A percentile compares a stretch with the other conserved stretches of the same genome.
Evolutionary conservation across 2,329 filamentous ascomycete genomes (phyloP).

Genomic region (Albophoma yamanashiensis): DNA sequence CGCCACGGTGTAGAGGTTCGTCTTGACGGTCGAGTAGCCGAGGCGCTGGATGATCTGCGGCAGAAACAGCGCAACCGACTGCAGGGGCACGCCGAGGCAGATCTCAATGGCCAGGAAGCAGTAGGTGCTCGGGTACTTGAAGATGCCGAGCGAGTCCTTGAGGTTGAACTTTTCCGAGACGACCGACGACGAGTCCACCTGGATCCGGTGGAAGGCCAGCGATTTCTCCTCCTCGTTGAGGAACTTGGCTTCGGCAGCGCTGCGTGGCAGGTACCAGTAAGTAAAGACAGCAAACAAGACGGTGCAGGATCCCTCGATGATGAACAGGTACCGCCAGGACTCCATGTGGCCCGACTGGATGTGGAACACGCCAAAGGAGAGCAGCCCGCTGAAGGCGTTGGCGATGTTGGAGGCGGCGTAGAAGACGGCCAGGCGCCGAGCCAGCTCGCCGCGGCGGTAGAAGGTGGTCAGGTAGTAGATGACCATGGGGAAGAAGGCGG

Average conservation of each 20-base stretch:
- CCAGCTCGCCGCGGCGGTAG: constrained; percentile 35
- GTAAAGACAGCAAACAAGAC: constrained; percentile 53
- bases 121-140: constrained; percentile 37
- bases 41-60: constrained; percentile 43
- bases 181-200: constrained; percentile 59
- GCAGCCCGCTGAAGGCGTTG: constrained; percentile 39
- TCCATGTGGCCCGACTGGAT: constrained; percentile 25
- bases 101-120: constrained; percentile 43
- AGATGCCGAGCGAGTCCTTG: constrained; percentile 38
- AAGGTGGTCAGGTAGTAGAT: constrained; percentile 44
- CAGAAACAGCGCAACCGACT: constrained; percentile 42
- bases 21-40: constrained; percentile 40
- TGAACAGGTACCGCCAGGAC: constrained; percentile 39
- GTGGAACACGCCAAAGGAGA: constrained; percentile 38
- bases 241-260: constrained; percentile 53
- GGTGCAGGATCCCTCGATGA: constrained; percentile 46
- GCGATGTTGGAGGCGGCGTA: constrained; percentile 70
- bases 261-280: constrained; percentile 58
- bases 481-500: constrained; percentile 42
- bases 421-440: constrained; percentile 48
- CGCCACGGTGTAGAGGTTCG: constrained; percentile 73
- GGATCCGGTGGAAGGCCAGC: constrained; percentile 63
- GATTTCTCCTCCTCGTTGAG: constrained; percentile 54
- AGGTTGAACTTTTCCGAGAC: constrained; percentile 43
- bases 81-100: constrained; percentile 48